These are phyloP conservation scores for Brettanomyces sp. DNA, from an alignment of 805 yeast genomes.

Conservation along the genomic window DNA sequence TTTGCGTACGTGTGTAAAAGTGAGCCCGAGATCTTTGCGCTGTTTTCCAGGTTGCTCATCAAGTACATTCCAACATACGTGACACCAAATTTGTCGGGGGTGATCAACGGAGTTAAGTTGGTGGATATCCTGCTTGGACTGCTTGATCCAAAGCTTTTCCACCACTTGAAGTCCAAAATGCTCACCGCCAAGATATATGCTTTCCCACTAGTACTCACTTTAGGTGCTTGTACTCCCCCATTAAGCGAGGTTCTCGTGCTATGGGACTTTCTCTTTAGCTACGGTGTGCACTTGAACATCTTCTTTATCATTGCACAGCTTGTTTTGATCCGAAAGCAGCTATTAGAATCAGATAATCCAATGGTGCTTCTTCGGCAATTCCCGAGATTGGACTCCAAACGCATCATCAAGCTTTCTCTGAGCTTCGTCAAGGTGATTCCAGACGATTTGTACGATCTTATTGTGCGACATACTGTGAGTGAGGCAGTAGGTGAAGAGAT, in stretches of 20 bases:
- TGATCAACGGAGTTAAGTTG: slow-evolving; percentile 62
- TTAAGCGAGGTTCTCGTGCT: slow-evolving; percentile 61
- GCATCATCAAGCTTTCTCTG: slow-evolving; percentile 67
- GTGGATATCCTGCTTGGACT: slow-evolving; percentile 66
- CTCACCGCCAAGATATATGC: slow-evolving; percentile 83
- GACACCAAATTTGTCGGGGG: slow-evolving; percentile 71
- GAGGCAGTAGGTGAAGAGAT: slow-evolving; percentile 22
- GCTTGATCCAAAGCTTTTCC: slow-evolving; percentile 64
- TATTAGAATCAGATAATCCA: slow-evolving; percentile 57
- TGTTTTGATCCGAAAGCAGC: slow-evolving; percentile 52
- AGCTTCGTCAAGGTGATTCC: slow-evolving; percentile 76
- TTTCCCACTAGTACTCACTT: slow-evolving; percentile 70
- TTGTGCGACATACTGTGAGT: slow-evolving; percentile 58
- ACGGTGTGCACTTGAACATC: slow-evolving; percentile 82
- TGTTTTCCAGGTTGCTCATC: slow-evolving; percentile 54
- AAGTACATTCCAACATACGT: slow-evolving; percentile 69
- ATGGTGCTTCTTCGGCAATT: slow-evolving; percentile 67
- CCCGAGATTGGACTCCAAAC: slow-evolving; percentile 63
- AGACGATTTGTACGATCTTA: slow-evolving; percentile 48
- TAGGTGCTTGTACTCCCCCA: slow-evolving; percentile 86
- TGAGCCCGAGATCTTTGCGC: slow-evolving; percentile 78
- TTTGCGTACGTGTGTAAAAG: slow-evolving; percentile 64
- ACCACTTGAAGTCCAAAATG: slow-evolving; percentile 49
- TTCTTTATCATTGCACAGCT: slow-evolving; percentile 78
- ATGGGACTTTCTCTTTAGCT: slow-evolving; percentile 90